Percentiles rank a stretch among this genome's conserved stretches.
Conservation (phyloP, 1,284 basidiomycete species). For the Cystobasidium sp. region DNA sequence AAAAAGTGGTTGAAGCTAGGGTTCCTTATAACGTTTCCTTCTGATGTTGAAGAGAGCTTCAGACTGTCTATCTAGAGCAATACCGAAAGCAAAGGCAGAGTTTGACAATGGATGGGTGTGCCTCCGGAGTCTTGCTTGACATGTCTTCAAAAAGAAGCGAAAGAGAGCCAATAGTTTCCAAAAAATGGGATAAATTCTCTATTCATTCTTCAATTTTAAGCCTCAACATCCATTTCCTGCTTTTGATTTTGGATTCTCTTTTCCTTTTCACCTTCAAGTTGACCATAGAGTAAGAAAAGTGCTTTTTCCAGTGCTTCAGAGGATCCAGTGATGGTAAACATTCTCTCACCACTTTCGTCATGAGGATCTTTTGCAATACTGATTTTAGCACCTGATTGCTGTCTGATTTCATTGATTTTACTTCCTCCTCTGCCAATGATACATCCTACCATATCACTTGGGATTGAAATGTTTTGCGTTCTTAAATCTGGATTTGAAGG, state of each 20-base stretch:
- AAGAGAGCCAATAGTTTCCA: too few species aligned
- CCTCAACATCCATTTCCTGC: slow-evolving; percentile 23
- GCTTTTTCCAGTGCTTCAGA: slow-evolving; percentile 91
- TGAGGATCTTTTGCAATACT: slow-evolving; percentile 98
- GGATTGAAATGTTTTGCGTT: slow-evolving; percentile 98
- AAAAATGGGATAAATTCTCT: not conserved
- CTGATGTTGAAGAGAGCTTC: too few species aligned
- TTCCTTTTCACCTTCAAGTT: slow-evolving; percentile 94
- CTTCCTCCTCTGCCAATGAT: slow-evolving; percentile 84
- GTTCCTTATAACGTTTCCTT: too few species aligned
- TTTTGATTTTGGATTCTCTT: slow-evolving; percentile 67
- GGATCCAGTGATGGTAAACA: slow-evolving; percentile 98
- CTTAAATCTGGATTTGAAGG: slow-evolving; percentile 71
- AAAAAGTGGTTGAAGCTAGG: too few species aligned
- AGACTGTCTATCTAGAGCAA: too few species aligned
- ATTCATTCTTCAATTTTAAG: not conserved
- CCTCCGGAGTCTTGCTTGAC: too few species aligned
- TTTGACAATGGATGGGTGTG: too few species aligned
- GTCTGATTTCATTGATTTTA: slow-evolving; percentile 98
- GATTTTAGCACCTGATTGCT: slow-evolving; percentile 93
- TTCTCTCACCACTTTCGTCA: slow-evolving; percentile 96
- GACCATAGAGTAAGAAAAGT: slow-evolving; percentile 94
- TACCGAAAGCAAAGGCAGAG: too few species aligned
- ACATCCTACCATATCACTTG: slow-evolving; percentile 83
- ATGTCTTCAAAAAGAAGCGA: too few species aligned